A percentile compares a stretch with the other conserved stretches of the same genome.
These are phyloP conservation scores for Neurospora sp. DNA, from an alignment of 495 filamentous ascomycete species.

Conservation along the genomic window DNA sequence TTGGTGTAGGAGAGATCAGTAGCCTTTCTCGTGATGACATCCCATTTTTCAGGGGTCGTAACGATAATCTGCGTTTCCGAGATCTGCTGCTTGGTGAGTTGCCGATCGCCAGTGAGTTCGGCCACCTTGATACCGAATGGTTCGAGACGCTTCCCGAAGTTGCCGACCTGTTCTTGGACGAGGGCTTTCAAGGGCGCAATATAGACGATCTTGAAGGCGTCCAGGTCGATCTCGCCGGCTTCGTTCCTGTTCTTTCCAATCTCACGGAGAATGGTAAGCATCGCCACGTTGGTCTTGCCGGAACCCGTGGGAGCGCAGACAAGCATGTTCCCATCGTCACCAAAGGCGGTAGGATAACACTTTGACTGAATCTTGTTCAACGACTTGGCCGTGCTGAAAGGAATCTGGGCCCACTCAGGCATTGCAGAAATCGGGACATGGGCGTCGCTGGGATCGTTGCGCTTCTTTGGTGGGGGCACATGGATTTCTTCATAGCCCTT, in stretches of 20 bases:
- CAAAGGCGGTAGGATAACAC: slow-evolving; percentile 84
- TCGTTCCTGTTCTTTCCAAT: slow-evolving; percentile 90
- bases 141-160: slow-evolving; percentile 84
- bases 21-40: slow-evolving; percentile 97
- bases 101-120: slow-evolving; percentile 92
- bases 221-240: slow-evolving; percentile 83
- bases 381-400: slow-evolving; percentile 66
- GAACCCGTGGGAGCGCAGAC: slow-evolving; percentile 95
- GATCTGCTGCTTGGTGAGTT: slow-evolving; percentile 98
- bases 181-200: slow-evolving; percentile 91
- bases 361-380: slow-evolving; percentile 93
- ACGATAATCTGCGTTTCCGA: slow-evolving; percentile 97
- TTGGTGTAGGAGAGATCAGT: slow-evolving; percentile 96
- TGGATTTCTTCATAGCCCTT: slow-evolving; percentile 99
- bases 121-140: slow-evolving; percentile 86
- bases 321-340: slow-evolving; percentile 93
- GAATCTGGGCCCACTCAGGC: slow-evolving; percentile 81
- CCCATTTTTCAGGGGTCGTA: slow-evolving; percentile 97
- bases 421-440: slow-evolving; percentile 74
- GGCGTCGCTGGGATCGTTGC: slow-evolving; percentile 67
- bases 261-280: slow-evolving; percentile 92
- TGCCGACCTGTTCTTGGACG: slow-evolving; percentile 94
- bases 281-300: slow-evolving; percentile 97
- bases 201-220: slow-evolving; percentile 96
- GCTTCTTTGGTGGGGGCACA: slow-evolving; percentile 81